Conservation (phyloP, 768 basidiomycete species). For the Tulasnella sp. region DNA sequence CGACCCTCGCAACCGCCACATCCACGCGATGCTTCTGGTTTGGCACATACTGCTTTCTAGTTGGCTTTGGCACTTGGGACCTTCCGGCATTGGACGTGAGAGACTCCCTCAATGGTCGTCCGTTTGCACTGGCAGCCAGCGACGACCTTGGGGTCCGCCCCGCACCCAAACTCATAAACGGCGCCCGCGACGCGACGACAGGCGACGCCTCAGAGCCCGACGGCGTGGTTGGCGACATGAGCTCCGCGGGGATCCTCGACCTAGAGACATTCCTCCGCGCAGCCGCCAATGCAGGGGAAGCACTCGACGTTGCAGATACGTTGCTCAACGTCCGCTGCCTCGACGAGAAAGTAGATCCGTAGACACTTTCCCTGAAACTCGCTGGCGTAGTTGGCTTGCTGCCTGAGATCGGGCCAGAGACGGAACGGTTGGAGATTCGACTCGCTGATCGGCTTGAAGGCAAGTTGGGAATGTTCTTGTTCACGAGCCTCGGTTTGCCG, state of each 20-base stretch:
- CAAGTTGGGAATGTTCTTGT: no score
- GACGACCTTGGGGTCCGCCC: slow-evolving; percentile 5
- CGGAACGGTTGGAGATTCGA: slow-evolving; percentile 39
- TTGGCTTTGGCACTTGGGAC: slow-evolving; percentile 8
- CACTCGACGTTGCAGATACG: slow-evolving; percentile 28
- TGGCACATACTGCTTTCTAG: slow-evolving; percentile 58
- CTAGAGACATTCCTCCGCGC: background rate
- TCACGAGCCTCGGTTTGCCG: no score
- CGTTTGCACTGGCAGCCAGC: background rate
- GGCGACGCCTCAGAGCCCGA: background rate
- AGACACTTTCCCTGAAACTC: slow-evolving; percentile 31
- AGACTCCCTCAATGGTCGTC: background rate
- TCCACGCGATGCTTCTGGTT: slow-evolving; percentile 88
- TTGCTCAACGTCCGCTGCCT: slow-evolving; percentile 67
- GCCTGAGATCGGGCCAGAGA: slow-evolving; percentile 47
- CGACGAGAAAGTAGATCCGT: slow-evolving; percentile 65
- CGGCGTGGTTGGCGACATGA: background rate
- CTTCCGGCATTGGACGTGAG: background rate
- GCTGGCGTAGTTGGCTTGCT: background rate
- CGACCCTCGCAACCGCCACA: slow-evolving; percentile 81
- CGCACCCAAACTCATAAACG: background rate
- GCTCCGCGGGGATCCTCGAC: background rate
- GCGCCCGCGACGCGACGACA: background rate
- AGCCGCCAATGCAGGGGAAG: slow-evolving; percentile 28
- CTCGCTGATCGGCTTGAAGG: slow-evolving; percentile 40